A percentile compares a stretch with the other conserved stretches of the same genome.
Conservation (phyloP, 495 filamentous ascomycete species). For the Aspergillus sclerotioniger region DNA sequence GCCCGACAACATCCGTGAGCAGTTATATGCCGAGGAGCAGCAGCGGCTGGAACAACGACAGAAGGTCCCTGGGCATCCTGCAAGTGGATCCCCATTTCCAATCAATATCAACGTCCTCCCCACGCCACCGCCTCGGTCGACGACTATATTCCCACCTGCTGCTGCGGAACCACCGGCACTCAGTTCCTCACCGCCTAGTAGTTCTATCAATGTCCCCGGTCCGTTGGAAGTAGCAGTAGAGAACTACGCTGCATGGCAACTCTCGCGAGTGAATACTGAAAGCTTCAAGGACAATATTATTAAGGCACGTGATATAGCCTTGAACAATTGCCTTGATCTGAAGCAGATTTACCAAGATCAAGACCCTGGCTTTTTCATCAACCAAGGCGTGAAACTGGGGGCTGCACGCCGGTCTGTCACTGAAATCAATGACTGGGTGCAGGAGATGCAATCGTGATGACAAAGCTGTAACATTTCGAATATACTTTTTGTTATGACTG, state of each 20-base stretch:
- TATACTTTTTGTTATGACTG: too few relatives aligned
- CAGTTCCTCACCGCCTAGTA: not conserved
- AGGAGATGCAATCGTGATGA: too few relatives aligned
- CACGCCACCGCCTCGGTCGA: slow-evolving; percentile 11
- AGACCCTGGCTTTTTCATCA: slow-evolving; percentile 27
- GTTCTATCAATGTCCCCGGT: slow-evolving; percentile 9
- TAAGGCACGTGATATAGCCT: slow-evolving; percentile 18
- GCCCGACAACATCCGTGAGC: too few relatives aligned
- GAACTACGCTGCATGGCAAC: slow-evolving; percentile 24
- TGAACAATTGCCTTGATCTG: slow-evolving; percentile 28
- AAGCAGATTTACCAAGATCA: slow-evolving; percentile 25
- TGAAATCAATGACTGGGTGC: slow-evolving; percentile 4
- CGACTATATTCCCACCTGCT: slow-evolving; percentile 1
- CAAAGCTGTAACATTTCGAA: too few relatives aligned
- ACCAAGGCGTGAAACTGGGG: slow-evolving; percentile 25
- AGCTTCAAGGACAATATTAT: slow-evolving; percentile 20
- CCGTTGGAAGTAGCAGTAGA: slow-evolving; percentile 15
- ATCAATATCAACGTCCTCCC: slow-evolving; percentile 26
- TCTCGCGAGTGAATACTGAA: slow-evolving; percentile 19
- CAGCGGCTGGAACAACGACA: slow-evolving; percentile 20
- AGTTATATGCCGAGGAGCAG: not conserved
- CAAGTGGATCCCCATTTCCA: slow-evolving; percentile 10
- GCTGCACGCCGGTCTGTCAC: slow-evolving; percentile 17
- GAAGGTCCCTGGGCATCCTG: slow-evolving; percentile 10
- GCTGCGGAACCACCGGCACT: slow-evolving; percentile 1